Evolutionary conservation across 2,329 filamentous ascomycete genomes (phyloP), one percentile per base, ranked within the genome.

Genomic region (Dichotomopilus funicola): DNA sequence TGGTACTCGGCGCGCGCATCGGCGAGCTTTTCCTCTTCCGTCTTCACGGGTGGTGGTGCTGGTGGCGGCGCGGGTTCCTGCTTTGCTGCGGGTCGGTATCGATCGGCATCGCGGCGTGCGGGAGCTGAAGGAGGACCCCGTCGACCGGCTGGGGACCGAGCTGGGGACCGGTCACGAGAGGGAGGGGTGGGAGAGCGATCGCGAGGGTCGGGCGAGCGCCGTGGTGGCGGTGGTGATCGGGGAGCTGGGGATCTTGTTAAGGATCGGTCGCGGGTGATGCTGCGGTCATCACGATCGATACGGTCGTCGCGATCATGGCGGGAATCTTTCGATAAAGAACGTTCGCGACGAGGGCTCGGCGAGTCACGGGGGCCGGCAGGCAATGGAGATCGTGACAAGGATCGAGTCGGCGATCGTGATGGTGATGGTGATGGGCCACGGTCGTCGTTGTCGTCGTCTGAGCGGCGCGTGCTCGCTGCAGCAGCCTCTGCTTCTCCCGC

Each of bases 1-100:
- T 95, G 86, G 73, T 96, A 95, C 76, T 96, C 91, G 62, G 91
- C 89, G 75, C 95, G 95, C 44, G 90, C 89, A 42, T 85, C 85
- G 31, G 86, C 89, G 72, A 92, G 89, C 72, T 95, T 95, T 72
- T 91, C 86, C 70, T 90, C 90, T 65, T 88, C 90, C 47, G 81
- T 84, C 59, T 76, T 78, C 52, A 71, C 70, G 4, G 75, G 73
- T 9, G 75, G 73, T 9, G 68, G 67, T 6, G 71, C 69, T 3
- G 75, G 74, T 10, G 70, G 70, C 7, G 72, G 71, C 41, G 67
- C 60, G 48, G 64, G 64, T 61, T 66, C 66, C 55, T 59, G 63
- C 57, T 57, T 62, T 13, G 51, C 59, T 13, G 51, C 59, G 4
- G 64, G 65, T n/a, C 67, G 73, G 60, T 81, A 81, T 51, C 71